Evolutionary conservation across 371 early-diverging fungal species (phyloP).

Genomic region (Syncephalastrum contaminatum): DNA sequence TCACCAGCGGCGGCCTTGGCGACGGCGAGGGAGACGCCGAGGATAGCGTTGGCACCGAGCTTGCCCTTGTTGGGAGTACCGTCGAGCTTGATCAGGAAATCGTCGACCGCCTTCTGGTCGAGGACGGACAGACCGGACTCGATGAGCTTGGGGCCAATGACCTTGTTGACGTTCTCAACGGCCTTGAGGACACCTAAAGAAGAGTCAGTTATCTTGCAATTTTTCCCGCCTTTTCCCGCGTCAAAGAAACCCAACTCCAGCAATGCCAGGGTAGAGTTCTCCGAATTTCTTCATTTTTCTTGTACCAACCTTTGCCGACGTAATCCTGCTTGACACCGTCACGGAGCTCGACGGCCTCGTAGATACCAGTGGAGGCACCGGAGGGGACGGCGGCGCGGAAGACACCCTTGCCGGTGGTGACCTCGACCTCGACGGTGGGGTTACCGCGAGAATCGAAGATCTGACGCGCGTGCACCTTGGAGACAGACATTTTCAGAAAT

Average conservation of each 20-base stretch:
- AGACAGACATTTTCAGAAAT: constrained; percentile 47
- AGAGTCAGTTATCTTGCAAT: too few species aligned
- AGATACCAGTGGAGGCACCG: constrained; percentile 98
- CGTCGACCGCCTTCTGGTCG: constrained; percentile 90
- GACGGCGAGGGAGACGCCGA: constrained; percentile 97
- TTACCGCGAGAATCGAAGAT: constrained; percentile 99
- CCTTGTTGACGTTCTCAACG: constrained; percentile 89
- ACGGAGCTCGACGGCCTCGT: constrained; percentile 98
- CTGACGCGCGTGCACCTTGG: constrained; percentile 93
- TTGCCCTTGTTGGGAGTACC: constrained; percentile 95
- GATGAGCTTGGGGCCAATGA: constrained; percentile 86
- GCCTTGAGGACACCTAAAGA: constrained; percentile 86
- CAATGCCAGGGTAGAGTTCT: too few species aligned
- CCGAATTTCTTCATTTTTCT: background rate
- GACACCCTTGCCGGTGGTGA: constrained; percentile 86
- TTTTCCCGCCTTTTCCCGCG: too few species aligned
- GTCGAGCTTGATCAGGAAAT: constrained; percentile 89
- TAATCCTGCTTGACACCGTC: constrained; percentile 86
- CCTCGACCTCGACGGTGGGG: constrained; percentile 99
- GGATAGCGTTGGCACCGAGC: constrained; percentile 98
- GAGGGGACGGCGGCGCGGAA: constrained; percentile 98
- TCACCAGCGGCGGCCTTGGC: constrained; percentile 95
- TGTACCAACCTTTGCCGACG: constrained; percentile 87
- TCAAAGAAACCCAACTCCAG: too few species aligned
- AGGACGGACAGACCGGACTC: constrained; percentile 71